Evolutionary conservation across 345 rosid species (phyloP).

Genomic region (Eucalyptus erythrocorys): DNA sequence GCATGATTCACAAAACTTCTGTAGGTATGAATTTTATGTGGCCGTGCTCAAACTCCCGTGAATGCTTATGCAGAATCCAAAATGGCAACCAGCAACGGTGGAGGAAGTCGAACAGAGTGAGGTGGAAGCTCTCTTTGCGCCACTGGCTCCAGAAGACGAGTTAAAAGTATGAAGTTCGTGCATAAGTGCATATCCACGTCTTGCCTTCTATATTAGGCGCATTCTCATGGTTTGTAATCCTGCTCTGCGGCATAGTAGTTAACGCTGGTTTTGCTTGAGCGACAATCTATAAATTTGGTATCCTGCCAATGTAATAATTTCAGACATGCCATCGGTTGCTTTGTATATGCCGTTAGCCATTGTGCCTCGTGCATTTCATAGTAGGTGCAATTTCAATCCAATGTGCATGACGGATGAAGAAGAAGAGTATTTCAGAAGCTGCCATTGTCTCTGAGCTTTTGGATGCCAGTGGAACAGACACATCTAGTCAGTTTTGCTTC

Average conservation of each 20-base stretch:
- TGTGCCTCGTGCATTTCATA: background rate
- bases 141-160: slow-evolving; percentile 44
- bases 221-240: background rate
- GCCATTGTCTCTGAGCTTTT: background rate
- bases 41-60: background rate
- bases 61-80: slow-evolving; percentile 57
- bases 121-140: slow-evolving; percentile 58
- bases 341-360: background rate
- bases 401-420: background rate
- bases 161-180: slow-evolving; percentile 21
- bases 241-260: background rate
- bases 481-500: background rate
- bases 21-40: background rate
- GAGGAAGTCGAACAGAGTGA: slow-evolving; percentile 51
- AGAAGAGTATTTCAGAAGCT: background rate
- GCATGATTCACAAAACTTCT: background rate
- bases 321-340: background rate
- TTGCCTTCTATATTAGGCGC: background rate
- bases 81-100: slow-evolving; percentile 70
- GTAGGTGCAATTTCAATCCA: background rate
- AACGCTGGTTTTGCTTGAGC: background rate
- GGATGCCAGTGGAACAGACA: background rate
- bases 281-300: background rate
- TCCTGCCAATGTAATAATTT: background rate
- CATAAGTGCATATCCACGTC: background rate